These are phyloP conservation scores for Aspergillus melleus DNA, from an alignment of 2,329 filamentous ascomycete species.

Conservation along the genomic window DNA sequence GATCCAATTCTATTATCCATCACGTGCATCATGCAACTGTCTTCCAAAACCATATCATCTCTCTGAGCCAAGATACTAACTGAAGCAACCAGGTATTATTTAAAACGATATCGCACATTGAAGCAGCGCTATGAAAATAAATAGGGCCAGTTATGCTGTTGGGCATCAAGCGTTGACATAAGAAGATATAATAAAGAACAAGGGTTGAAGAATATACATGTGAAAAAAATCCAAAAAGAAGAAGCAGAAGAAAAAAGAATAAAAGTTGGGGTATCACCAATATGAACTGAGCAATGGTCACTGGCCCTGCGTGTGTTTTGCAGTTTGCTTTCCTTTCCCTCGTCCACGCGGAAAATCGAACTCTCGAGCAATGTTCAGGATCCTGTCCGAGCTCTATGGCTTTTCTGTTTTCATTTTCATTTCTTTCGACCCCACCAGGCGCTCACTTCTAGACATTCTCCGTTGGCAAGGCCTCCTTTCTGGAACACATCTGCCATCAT, in stretches of 20 bases:
- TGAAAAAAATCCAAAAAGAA: conserved; percentile 13
- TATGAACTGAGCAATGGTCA: conserved; percentile 36
- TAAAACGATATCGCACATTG: conserved; percentile 76
- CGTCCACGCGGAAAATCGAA: conserved; percentile 32
- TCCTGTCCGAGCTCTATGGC: conserved; percentile 4
- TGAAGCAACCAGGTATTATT: conserved; percentile 68
- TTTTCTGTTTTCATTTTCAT: conserved; percentile 24
- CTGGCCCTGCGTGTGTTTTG: conserved; percentile 21
- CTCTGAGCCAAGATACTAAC: conserved; percentile 21
- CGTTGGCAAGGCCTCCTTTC: conserved; percentile 74
- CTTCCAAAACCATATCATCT: conserved; percentile 3
- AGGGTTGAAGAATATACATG: conserved; percentile 17
- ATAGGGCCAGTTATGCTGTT: conserved; percentile 22
- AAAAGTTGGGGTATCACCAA: conserved; percentile 40
- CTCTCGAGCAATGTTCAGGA: conserved; percentile 15
- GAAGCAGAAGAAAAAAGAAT: conserved; percentile 17
- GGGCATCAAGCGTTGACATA: conserved; percentile 10
- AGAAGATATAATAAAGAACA: conserved; percentile 24
- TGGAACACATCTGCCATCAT: conserved; percentile 83
- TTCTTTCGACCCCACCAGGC: conserved; percentile 65
- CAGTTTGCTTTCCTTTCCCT: conserved; percentile 8
- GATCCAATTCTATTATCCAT: conserved; percentile 15
- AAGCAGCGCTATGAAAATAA: conserved; percentile 55
- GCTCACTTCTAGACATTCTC: conserved; percentile 75
- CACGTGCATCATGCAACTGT: conserved; percentile 23